These are phyloP conservation scores for Paramyrothecium sp. DNA, from an alignment of 2,329 filamentous ascomycete genomes.

Conservation along the genomic window DNA sequence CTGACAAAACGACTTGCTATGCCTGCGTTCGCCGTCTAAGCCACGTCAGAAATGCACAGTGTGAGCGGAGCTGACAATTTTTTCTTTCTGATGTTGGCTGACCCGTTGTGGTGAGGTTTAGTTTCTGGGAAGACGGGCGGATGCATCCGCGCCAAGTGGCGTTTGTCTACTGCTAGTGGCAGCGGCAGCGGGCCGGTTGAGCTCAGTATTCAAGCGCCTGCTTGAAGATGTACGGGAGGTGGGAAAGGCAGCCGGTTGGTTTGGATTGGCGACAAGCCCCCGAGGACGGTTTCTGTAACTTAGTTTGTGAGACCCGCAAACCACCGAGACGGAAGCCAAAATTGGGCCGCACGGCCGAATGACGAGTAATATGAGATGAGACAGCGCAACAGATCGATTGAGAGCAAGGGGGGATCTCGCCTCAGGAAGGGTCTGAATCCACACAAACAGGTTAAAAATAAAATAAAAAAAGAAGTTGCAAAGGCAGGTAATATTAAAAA, in stretches of 20 bases:
- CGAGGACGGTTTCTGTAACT: neutral
- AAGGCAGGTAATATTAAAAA: neutral
- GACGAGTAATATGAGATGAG: slow-evolving; percentile 1
- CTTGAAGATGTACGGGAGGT: too few species aligned
- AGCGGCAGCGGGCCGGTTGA: neutral
- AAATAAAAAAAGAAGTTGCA: neutral
- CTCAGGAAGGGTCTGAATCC: too few species aligned
- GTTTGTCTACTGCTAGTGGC: neutral
- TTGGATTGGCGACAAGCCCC: too few species aligned
- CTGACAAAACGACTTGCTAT: too few species aligned
- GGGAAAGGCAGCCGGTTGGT: too few species aligned
- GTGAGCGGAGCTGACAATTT: too few species aligned
- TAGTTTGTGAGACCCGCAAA: neutral
- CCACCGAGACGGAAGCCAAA: neutral
- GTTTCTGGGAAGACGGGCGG: neutral
- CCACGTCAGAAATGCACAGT: too few species aligned
- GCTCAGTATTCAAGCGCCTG: too few species aligned
- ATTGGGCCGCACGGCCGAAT: neutral
- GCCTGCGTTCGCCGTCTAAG: too few species aligned
- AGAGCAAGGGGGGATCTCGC: neutral
- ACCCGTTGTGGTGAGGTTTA: neutral
- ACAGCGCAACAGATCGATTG: neutral
- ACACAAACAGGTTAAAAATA: neutral
- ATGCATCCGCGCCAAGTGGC: neutral
- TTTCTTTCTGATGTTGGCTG: too few species aligned